Conservation (phyloP, 1,284 basidiomycete genomes). For the Hemileia vastatrix region DNA sequence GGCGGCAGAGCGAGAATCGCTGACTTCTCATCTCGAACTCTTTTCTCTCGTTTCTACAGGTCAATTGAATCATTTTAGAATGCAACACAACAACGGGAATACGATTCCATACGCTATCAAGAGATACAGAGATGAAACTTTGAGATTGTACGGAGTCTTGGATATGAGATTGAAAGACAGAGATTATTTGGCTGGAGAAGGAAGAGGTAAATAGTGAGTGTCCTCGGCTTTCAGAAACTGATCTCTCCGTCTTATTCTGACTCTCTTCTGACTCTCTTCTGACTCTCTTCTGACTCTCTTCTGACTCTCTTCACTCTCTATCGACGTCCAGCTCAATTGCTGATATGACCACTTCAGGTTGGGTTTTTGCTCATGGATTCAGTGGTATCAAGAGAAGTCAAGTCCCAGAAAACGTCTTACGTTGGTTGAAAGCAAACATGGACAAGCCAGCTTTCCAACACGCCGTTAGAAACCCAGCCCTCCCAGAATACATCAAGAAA, state of each 20-base stretch:
- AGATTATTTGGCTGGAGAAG: conserved; percentile 11
- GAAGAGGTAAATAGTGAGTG: conserved; percentile 10
- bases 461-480: background rate
- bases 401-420: background rate
- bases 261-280: no score
- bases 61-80: conserved; percentile 25
- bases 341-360: background rate
- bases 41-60: conserved; percentile 16
- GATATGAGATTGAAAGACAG: conserved; percentile 22
- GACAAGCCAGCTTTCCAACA: background rate
- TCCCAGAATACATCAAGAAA: background rate
- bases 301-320: no score
- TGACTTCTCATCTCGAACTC: conserved; percentile 15
- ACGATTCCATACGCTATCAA: conserved; percentile 28
- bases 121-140: conserved; percentile 27
- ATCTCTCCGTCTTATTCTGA: no score
- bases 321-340: no score
- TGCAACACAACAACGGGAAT: background rate
- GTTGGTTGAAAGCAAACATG: background rate
- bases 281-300: no score
- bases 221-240: no score
- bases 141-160: conserved; percentile 27
- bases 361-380: background rate
- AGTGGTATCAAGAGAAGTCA: background rate
- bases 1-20: background rate